These are phyloP conservation scores for Colletotrichum gloeosporioides DNA, from an alignment of 2,329 filamentous ascomycete species.

Conservation along the genomic window DNA sequence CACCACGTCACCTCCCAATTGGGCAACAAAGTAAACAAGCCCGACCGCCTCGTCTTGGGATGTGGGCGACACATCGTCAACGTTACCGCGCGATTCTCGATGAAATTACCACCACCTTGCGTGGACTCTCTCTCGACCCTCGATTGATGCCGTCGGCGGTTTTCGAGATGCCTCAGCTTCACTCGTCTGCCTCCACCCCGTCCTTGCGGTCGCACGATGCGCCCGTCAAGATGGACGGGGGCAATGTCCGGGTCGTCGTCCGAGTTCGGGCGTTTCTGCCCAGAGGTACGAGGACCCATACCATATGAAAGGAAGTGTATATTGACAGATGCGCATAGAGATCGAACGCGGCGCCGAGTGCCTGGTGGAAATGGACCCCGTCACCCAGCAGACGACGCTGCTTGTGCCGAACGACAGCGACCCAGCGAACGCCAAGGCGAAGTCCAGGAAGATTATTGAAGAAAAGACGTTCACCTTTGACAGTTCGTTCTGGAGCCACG, in stretches of 20 bases:
- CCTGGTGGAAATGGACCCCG: slow-evolving; percentile 89
- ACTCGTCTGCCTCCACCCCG: slow-evolving; percentile 78
- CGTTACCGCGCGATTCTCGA: slow-evolving; percentile 45
- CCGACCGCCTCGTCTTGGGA: slow-evolving; percentile 20
- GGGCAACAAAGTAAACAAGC: slow-evolving; percentile 25
- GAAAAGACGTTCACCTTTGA: slow-evolving; percentile 96
- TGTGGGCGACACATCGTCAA: slow-evolving; percentile 31
- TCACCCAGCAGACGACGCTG: slow-evolving; percentile 84
- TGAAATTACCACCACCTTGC: slow-evolving; percentile 43
- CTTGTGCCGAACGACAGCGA: slow-evolving; percentile 67
- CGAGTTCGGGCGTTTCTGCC: slow-evolving; percentile 80
- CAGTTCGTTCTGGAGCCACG: slow-evolving; percentile 97
- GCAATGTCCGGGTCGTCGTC: slow-evolving; percentile 84
- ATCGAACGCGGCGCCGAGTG: slow-evolving; percentile 81
- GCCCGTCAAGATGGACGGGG: slow-evolving; percentile 65
- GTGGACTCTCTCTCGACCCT: slow-evolving; percentile 46
- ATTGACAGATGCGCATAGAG: slow-evolving; percentile 59
- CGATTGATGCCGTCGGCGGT: slow-evolving; percentile 51
- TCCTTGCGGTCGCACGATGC: slow-evolving; percentile 77
- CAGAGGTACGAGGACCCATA: slow-evolving; percentile 65
- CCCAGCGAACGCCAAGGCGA: slow-evolving; percentile 60
- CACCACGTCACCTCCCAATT: slow-evolving; percentile 19
- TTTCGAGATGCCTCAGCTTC: slow-evolving; percentile 42
- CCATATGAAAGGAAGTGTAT: neutral
- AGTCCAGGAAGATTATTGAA: slow-evolving; percentile 77